Percentiles rank a stretch among this genome's conserved stretches.
Evolutionary conservation across 148 eudicot species (phyloP).

Genomic region (Amaranthus cruentus): DNA sequence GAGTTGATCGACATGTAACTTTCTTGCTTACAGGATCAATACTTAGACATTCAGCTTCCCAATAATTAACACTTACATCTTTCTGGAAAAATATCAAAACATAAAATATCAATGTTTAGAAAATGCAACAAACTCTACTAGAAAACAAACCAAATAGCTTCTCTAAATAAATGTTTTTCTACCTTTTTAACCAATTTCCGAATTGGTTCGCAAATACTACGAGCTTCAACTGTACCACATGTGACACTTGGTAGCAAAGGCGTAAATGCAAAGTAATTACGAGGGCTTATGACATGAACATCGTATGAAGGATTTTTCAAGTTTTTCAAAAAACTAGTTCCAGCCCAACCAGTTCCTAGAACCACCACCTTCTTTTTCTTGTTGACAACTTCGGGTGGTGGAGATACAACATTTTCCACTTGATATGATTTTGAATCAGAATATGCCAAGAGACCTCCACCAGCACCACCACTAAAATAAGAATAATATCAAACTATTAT

Average conservation of each 20-base stretch:
- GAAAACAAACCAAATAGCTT: not conserved
- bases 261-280: slow-evolving; percentile 74
- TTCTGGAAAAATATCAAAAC: slow-evolving; percentile 33
- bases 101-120: not conserved
- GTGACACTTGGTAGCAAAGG: slow-evolving; percentile 70
- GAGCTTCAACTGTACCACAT: slow-evolving; percentile 61
- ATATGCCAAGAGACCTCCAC: slow-evolving; percentile 63
- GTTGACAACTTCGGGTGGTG: slow-evolving; percentile 31
- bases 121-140: not conserved
- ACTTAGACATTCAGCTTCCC: slow-evolving; percentile 68
- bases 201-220: slow-evolving; percentile 65
- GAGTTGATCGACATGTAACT: slow-evolving; percentile 53
- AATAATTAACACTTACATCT: slow-evolving; percentile 34
- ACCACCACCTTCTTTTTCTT: slow-evolving; percentile 84
- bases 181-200: slow-evolving; percentile 56
- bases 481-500: not conserved
- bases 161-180: not conserved
- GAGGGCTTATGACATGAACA: slow-evolving; percentile 61
- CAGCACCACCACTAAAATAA: slow-evolving; percentile 40
- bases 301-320: slow-evolving; percentile 60
- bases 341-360: slow-evolving; percentile 97
- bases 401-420: slow-evolving; percentile 23
- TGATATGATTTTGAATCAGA: slow-evolving; percentile 43
- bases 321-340: slow-evolving; percentile 71
- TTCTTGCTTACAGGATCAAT: slow-evolving; percentile 60